Percentiles rank a stretch among this genome's conserved stretches.
phyloP scores from a whole-genome alignment of 768 basidiomycete species.

The Suillus tomentosus region DNA sequence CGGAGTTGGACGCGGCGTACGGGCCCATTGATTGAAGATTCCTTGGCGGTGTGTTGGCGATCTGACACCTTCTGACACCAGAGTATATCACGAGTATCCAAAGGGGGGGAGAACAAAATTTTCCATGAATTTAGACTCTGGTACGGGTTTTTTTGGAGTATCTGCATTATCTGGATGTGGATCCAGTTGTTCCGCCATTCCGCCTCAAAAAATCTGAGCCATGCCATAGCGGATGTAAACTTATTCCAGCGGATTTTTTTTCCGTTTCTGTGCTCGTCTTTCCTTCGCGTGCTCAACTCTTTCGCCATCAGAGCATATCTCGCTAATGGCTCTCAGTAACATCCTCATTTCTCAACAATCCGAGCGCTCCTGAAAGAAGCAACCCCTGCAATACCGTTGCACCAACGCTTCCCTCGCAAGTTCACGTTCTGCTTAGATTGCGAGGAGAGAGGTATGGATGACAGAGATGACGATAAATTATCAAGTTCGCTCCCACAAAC shows the following conservation, averaged over 20 bases:
- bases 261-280: slow-evolving; percentile 28
- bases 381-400: slow-evolving; percentile 10
- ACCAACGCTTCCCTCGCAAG: neutral
- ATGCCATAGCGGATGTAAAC: slow-evolving; percentile 33
- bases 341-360: slow-evolving; percentile 18
- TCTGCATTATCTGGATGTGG: slow-evolving; percentile 1
- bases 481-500: slow-evolving; percentile 15
- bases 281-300: slow-evolving; percentile 18
- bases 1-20: neutral
- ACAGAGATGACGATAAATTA: slow-evolving; percentile 11
- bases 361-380: slow-evolving; percentile 19
- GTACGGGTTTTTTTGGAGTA: slow-evolving; percentile 20
- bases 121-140: slow-evolving; percentile 14
- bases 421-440: neutral
- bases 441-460: slow-evolving; percentile 16
- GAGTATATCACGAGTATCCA: slow-evolving; percentile 15
- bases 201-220: slow-evolving; percentile 6
- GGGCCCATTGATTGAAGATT: neutral
- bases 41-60: slow-evolving; percentile 2
- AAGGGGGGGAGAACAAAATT: slow-evolving; percentile 21
- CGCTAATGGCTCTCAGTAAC: slow-evolving; percentile 27
- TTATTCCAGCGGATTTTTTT: slow-evolving; percentile 27
- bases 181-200: slow-evolving; percentile 6
- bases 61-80: neutral
- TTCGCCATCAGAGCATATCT: slow-evolving; percentile 16